Conservation (phyloP, 345 rosid genomes). For the Sisymbrium irio region DNA sequence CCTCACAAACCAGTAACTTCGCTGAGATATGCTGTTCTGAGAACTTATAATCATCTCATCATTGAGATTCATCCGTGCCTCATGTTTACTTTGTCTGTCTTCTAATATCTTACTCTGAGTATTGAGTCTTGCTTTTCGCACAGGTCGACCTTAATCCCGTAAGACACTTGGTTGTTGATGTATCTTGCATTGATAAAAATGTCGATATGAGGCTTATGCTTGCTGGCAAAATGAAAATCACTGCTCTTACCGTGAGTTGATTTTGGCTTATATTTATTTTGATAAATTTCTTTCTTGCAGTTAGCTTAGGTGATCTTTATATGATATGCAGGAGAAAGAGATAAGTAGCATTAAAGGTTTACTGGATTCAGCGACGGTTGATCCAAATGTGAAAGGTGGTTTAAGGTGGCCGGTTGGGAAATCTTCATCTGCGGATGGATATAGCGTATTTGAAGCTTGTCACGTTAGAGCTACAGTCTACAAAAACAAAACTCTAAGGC, state of each 20-base stretch:
- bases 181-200: constrained; percentile 59
- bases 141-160: constrained; percentile 48
- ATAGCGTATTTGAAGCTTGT: constrained; percentile 43
- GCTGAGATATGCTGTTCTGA: background rate
- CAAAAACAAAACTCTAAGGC: constrained; percentile 40
- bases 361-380: constrained; percentile 50
- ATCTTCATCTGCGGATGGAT: constrained; percentile 45
- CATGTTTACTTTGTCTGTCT: background rate
- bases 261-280: background rate
- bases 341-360: constrained; percentile 40
- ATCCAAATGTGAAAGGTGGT: constrained; percentile 67
- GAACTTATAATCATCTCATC: background rate
- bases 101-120: background rate
- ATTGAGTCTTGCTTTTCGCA: background rate
- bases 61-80: background rate
- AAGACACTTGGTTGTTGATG: constrained; percentile 54
- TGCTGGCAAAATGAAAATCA: constrained; percentile 42
- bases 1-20: background rate
- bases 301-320: background rate
- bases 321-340: constrained; percentile 56
- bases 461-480: constrained; percentile 43
- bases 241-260: constrained; percentile 42
- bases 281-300: background rate
- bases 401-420: constrained; percentile 59
- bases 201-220: constrained; percentile 68